Percentiles rank a stretch among this genome's conserved stretches.
Conservation (phyloP, 495 filamentous ascomycete species). For the Penicillium canescens region DNA sequence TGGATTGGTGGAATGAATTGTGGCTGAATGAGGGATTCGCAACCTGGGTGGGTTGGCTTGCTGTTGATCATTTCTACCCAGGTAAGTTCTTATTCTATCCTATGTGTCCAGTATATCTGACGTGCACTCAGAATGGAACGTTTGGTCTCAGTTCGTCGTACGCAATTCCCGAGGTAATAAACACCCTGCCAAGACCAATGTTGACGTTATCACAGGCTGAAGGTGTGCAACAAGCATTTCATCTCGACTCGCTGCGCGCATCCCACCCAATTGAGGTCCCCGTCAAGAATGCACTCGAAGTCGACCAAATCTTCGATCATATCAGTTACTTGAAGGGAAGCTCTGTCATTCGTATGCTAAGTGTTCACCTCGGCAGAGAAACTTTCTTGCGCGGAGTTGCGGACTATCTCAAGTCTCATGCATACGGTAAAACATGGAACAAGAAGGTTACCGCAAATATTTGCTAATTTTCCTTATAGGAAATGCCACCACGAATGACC, state of each 20-base stretch:
- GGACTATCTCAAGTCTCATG: slow-evolving; percentile 81
- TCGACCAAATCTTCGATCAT: slow-evolving; percentile 94
- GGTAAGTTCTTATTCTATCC: slow-evolving; percentile 35
- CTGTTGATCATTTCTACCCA: slow-evolving; percentile 86
- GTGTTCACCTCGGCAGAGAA: slow-evolving; percentile 78
- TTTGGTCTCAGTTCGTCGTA: slow-evolving; percentile 94
- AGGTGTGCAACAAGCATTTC: slow-evolving; percentile 85
- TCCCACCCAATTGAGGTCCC: slow-evolving; percentile 96
- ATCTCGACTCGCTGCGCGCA: slow-evolving; percentile 81
- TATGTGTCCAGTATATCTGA: slow-evolving; percentile 4
- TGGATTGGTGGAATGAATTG: slow-evolving; percentile 88
- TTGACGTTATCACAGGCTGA: slow-evolving; percentile 65
- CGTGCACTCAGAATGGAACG: slow-evolving; percentile 69
- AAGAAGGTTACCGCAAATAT: neutral
- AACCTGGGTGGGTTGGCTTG: slow-evolving; percentile 96
- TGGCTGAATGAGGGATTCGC: slow-evolving; percentile 98
- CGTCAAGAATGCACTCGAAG: slow-evolving; percentile 83
- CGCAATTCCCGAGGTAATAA: slow-evolving; percentile 56
- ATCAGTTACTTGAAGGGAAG: slow-evolving; percentile 97
- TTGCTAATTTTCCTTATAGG: slow-evolving; percentile 31
- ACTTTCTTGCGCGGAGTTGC: slow-evolving; percentile 87
- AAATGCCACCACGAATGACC: slow-evolving; percentile 91
- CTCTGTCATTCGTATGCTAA: slow-evolving; percentile 93
- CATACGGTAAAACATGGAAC: slow-evolving; percentile 54
- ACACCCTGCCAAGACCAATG: slow-evolving; percentile 10